Percentiles rank a stretch among this genome's conserved stretches.
These are phyloP conservation scores for Silene conica DNA, from an alignment of 148 eudicot species.

Conservation along the genomic window DNA sequence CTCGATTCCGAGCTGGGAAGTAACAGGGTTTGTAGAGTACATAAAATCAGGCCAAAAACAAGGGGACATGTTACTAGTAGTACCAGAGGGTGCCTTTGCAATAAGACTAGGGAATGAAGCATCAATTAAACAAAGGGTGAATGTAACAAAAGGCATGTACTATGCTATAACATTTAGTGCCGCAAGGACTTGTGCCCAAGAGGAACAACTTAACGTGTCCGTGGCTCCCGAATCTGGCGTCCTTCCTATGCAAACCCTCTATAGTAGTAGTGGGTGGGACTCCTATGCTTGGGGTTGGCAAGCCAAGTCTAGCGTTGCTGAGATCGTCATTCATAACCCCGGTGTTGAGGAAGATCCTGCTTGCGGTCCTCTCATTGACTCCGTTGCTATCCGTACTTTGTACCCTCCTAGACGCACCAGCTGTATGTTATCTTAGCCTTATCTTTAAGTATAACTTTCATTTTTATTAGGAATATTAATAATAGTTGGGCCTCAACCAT, in stretches of 20 bases:
- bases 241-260: conserved; percentile 79
- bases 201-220: conserved; percentile 67
- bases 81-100: conserved; percentile 79
- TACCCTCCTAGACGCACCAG: conserved; percentile 63
- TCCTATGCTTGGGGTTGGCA: conserved; percentile 83
- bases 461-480: too few species aligned
- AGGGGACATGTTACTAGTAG: conserved; percentile 90
- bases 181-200: conserved; percentile 90
- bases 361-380: conserved; percentile 75
- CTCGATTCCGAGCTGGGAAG: conserved; percentile 64
- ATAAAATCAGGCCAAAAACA: conserved; percentile 89
- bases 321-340: conserved; percentile 71
- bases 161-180: conserved; percentile 83
- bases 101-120: conserved; percentile 92
- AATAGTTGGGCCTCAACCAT: too few species aligned
- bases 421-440: conserved; percentile 34
- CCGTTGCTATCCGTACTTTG: conserved; percentile 60
- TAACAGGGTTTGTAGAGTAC: conserved; percentile 78
- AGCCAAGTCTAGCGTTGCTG: conserved; percentile 38
- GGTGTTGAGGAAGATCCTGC: conserved; percentile 93
- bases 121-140: conserved; percentile 57
- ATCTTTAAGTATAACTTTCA: background rate
- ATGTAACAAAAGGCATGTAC: conserved; percentile 64
- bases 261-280: conserved; percentile 93
- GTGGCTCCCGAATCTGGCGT: conserved; percentile 71